Base-by-base conservation (phyloP, 2,329 filamentous ascomycete genomes). In the Trichoderma asperellum region DNA sequence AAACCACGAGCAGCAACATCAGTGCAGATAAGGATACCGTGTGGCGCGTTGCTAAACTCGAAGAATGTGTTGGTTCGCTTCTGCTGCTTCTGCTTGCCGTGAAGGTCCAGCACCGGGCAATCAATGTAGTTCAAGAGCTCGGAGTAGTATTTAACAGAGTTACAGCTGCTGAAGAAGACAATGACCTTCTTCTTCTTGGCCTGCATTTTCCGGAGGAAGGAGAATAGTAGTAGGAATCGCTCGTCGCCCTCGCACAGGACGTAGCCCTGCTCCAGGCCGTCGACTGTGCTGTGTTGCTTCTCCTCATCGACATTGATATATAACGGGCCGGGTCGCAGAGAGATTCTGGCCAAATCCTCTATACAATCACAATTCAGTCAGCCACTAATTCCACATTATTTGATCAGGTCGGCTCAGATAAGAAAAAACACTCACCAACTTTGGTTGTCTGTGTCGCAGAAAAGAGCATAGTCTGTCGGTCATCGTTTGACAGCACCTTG, bases 31-130 rank as follows among this genome's bases (percentile, higher is more conserved):
- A 99, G 82, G 0, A 92, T 97, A 29, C 95, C 96, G 73, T 92
- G 88, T 73, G 89, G 90, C 21, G 94, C 85, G 72, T 87, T 87
- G 79, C 84, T 86, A 79, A 99, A 99, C 79, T 98, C 95, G 80
- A 98, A 99, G 80, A 99, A 99, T 0, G 94, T 97, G 78, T 96
- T 97, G 29, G 96, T 99, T n/a, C 96, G 92, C 81, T 97, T 97
- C 81, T 97, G 94, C 81, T 99, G 96, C 82, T 99, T 99, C 82
- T 97, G 93, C 83, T 99, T 97, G 74, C 94, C 96, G 80, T 96
- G 93, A 8, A 97, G 85, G 74, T 93, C 91, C 55, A 97, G 86
- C 2, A 96, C 92, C 5, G 92, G 94, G 52, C 97, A 87, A 80
- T 98, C 96, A 76, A 98, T 97, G 83, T 97, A 98, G 83, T 98